These are phyloP conservation scores for Aspergillus ochraceus DNA, from an alignment of 2,329 filamentous ascomycete genomes.

Conservation along the genomic window DNA sequence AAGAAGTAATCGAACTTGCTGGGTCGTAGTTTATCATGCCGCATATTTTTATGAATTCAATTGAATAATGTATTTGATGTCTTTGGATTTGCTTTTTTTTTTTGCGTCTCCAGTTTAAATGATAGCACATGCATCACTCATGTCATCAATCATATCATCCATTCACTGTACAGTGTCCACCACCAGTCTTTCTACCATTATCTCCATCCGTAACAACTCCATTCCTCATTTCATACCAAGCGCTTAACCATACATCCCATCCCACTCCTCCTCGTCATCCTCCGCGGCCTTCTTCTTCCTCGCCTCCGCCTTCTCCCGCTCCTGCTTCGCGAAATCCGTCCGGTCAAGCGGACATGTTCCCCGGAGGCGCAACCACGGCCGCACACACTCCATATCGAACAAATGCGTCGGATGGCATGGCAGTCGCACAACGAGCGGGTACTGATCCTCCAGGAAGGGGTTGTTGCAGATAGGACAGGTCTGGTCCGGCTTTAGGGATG, in stretches of 20 bases:
- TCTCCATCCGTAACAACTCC: background rate
- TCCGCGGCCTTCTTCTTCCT: constrained; percentile 45
- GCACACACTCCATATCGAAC: constrained; percentile 66
- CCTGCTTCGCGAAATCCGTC: constrained; percentile 58
- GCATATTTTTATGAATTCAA: background rate
- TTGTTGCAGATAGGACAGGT: constrained; percentile 62
- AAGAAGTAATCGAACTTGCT: background rate
- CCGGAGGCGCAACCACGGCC: constrained; percentile 64
- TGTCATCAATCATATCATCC: background rate
- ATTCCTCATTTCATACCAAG: background rate
- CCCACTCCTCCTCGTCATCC: constrained; percentile 49
- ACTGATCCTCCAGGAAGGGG: constrained; percentile 61
- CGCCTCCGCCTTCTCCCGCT: constrained; percentile 52
- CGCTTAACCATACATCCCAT: constrained; percentile 47
- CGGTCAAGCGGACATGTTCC: constrained; percentile 65
- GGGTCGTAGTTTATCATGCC: background rate
- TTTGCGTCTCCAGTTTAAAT: background rate
- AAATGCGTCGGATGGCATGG: constrained; percentile 63
- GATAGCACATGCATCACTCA: background rate
- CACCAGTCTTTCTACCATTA: background rate
- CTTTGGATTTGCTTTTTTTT: background rate
- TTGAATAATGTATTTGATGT: background rate
- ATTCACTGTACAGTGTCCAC: background rate
- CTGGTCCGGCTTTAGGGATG: constrained; percentile 53
- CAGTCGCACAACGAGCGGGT: constrained; percentile 63